Conservation (phyloP, 2,329 filamentous ascomycete species). For the Rhinocladiella similis region DNA sequence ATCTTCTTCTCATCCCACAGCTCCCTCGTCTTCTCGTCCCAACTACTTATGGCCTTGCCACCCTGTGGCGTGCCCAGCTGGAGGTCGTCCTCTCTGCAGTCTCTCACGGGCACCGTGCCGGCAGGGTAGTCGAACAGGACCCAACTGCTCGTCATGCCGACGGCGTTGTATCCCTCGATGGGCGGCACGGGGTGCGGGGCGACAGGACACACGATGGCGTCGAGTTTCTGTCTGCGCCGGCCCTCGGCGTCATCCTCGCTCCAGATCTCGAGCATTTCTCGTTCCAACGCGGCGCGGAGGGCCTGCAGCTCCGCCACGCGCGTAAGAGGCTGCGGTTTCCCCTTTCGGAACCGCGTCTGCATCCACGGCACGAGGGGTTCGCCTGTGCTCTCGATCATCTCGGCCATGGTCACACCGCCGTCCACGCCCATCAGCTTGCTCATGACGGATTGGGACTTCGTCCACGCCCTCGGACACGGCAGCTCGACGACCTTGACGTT, state of each 20-base stretch:
- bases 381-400: slow-evolving; percentile 55
- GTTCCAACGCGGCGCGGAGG: slow-evolving; percentile 53
- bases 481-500: slow-evolving; percentile 62
- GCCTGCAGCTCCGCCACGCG: slow-evolving; percentile 56
- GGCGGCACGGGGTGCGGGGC: slow-evolving; percentile 64
- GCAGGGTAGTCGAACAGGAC: slow-evolving; percentile 65
- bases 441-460: slow-evolving; percentile 57
- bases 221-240: slow-evolving; percentile 46
- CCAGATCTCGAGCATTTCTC: slow-evolving; percentile 60
- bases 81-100: slow-evolving; percentile 52
- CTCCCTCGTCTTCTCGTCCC: slow-evolving; percentile 61
- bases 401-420: slow-evolving; percentile 57
- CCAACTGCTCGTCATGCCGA: slow-evolving; percentile 62
- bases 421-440: slow-evolving; percentile 61
- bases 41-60: slow-evolving; percentile 48
- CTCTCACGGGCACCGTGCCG: slow-evolving; percentile 56
- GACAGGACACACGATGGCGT: slow-evolving; percentile 64
- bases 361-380: slow-evolving; percentile 64
- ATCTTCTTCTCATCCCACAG: slow-evolving; percentile 56
- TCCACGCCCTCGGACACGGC: slow-evolving; percentile 52
- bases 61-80: slow-evolving; percentile 48
- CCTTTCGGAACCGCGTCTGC: slow-evolving; percentile 51
- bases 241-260: slow-evolving; percentile 32
- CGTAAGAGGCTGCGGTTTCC: slow-evolving; percentile 47
- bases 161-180: slow-evolving; percentile 63